Percentiles rank a stretch among this genome's conserved stretches.
Evolutionary conservation across 768 basidiomycete species (phyloP).

Genomic region (Naematelia encephala): DNA sequence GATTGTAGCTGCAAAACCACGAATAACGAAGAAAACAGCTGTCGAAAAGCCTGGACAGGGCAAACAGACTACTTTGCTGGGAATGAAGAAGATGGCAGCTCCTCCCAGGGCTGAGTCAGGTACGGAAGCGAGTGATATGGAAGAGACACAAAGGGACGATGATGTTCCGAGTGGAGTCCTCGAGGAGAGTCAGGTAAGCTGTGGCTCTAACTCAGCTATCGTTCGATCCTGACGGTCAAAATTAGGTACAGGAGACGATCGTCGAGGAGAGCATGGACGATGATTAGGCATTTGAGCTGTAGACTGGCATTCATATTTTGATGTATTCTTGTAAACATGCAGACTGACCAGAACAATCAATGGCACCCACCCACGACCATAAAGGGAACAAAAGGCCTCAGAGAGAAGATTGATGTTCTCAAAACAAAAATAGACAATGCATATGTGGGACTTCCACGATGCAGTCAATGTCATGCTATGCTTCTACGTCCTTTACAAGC

Average conservation of each 20-base stretch:
- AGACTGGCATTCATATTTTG: neutral
- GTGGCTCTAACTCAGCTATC: no score
- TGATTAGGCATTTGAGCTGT: conserved; percentile 2
- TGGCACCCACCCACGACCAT: no score
- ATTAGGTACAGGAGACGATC: conserved; percentile 25
- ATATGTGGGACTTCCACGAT: neutral
- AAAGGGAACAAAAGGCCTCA: neutral
- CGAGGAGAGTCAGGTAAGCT: conserved; percentile 7
- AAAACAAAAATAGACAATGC: neutral
- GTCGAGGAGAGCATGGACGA: conserved; percentile 29
- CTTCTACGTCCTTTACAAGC: conserved; percentile 9
- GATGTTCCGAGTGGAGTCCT: neutral
- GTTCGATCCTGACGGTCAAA: conserved; percentile 1
- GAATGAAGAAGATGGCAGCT: conserved; percentile 20
- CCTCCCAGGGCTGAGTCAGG: neutral
- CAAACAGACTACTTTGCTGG: conserved; percentile 40
- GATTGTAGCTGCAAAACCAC: neutral
- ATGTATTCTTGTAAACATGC: neutral
- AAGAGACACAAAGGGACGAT: conserved; percentile 12
- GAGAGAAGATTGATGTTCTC: no score
- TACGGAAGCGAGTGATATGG: neutral
- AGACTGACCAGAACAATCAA: neutral
- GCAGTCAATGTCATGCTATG: neutral
- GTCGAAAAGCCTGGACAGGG: conserved; percentile 8
- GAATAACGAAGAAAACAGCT: neutral